These are phyloP conservation scores for Candida piceae DNA, from an alignment of 805 yeast genomes.

Conservation along the genomic window DNA sequence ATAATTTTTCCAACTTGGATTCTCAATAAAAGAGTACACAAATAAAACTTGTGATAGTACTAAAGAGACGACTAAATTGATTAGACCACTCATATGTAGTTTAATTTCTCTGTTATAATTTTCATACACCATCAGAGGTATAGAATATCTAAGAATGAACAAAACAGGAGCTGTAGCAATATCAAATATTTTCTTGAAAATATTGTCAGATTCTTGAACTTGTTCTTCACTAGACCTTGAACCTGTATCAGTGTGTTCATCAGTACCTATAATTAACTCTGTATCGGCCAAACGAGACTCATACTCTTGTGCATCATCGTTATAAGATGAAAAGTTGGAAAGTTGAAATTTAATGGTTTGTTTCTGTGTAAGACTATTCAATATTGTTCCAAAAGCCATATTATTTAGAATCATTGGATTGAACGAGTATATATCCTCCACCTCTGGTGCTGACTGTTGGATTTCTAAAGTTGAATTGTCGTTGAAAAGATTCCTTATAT, in stretches of 20 bases:
- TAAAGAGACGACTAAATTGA: slow-evolving; percentile 15
- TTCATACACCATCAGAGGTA: slow-evolving; percentile 21
- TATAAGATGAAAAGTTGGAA: slow-evolving; percentile 6
- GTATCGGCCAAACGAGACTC: slow-evolving; percentile 15
- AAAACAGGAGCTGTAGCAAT: slow-evolving; percentile 16
- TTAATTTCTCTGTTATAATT: slow-evolving; percentile 19
- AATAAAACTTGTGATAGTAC: slow-evolving; percentile 19
- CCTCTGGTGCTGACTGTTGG: slow-evolving; percentile 20
- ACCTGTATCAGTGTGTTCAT: no score
- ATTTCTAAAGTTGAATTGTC: slow-evolving; percentile 18
- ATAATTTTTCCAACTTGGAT: slow-evolving; percentile 10
- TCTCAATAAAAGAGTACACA: slow-evolving; percentile 17
- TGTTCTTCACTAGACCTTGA: slow-evolving; percentile 1
- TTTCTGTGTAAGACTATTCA: slow-evolving; percentile 20
- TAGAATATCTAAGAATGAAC: slow-evolving; percentile 15
- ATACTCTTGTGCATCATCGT: slow-evolving; percentile 17
- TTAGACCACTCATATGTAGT: slow-evolving; percentile 14
- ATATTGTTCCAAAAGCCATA: slow-evolving; percentile 25
- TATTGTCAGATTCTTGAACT: slow-evolving; percentile 1
- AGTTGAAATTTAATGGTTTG: slow-evolving; percentile 15
- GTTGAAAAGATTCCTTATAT: slow-evolving; percentile 27
- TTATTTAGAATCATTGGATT: slow-evolving; percentile 26
- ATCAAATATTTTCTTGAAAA: slow-evolving; percentile 8
- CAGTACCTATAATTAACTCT: no score
- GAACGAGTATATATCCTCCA: slow-evolving; percentile 26